Evolutionary conservation across 139 green algal species (phyloP).

Genomic region (Closterium sp.): DNA sequence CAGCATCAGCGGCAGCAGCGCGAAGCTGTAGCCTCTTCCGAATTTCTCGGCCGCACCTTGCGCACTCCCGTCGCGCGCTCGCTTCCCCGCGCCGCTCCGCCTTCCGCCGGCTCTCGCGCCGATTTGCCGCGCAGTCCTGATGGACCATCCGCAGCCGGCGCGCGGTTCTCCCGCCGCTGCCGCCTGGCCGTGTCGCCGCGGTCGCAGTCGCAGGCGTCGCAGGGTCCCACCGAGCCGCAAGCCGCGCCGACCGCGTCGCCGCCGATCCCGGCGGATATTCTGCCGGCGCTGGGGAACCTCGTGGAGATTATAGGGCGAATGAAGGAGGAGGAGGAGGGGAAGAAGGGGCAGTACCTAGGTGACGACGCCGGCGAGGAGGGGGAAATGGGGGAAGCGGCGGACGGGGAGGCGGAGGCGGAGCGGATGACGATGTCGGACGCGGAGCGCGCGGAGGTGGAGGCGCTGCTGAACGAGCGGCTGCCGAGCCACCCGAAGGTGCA

Average conservation of each 20-base stretch:
- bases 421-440: not conserved
- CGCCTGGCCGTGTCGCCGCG: not conserved
- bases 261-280: not conserved
- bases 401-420: not conserved
- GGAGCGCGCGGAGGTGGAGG: slow-evolving; percentile 15
- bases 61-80: not conserved
- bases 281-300: not conserved
- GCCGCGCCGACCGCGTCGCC: not conserved
- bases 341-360: not conserved
- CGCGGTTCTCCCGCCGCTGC: not conserved
- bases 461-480: slow-evolving; percentile 56
- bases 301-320: not conserved
- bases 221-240: not conserved
- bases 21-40: not conserved
- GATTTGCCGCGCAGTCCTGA: not conserved
- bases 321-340: not conserved
- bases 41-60: not conserved
- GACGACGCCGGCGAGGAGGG: not conserved
- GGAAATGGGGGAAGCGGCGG: not conserved
- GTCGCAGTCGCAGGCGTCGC: not conserved
- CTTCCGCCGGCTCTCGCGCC: too few species aligned
- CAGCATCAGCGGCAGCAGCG: not conserved
- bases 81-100: not conserved
- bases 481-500: slow-evolving; percentile 65
- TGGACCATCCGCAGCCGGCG: not conserved